phyloP scores from a whole-genome alignment of 192 early-diverging fungal genomes.

The Coemansia sp. region DNA sequence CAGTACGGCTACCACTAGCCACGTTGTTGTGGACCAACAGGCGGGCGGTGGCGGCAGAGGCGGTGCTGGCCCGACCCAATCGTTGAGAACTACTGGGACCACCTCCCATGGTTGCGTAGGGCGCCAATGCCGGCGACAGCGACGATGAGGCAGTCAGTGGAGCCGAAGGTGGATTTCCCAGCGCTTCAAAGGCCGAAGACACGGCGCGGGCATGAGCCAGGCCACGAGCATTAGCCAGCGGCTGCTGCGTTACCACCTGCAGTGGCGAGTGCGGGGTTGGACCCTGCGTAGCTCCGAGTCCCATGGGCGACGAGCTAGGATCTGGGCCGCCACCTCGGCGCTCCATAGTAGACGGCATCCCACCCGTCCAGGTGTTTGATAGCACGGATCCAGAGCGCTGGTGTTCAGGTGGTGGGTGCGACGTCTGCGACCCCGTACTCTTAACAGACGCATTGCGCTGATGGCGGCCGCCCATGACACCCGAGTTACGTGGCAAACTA shows the following conservation, averaged over 20 bases:
- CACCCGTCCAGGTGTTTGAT: conserved; percentile 28
- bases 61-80: conserved; percentile 1
- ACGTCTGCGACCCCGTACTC: conserved; percentile 38
- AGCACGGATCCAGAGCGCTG: conserved; percentile 32
- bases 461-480: conserved; percentile 30
- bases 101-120: conserved; percentile 8
- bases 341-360: background rate
- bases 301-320: background rate
- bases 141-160: conserved; percentile 12
- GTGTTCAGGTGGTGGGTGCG: conserved; percentile 17
- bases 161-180: conserved; percentile 17
- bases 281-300: conserved; percentile 2
- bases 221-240: conserved; percentile 27
- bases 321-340: background rate
- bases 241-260: conserved; percentile 1
- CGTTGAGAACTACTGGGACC: background rate
- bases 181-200: conserved; percentile 49
- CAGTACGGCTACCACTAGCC: conserved; percentile 3
- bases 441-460: conserved; percentile 34
- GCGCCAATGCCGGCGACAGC: conserved; percentile 29
- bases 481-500: conserved; percentile 16
- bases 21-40: background rate
- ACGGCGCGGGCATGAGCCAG: conserved; percentile 45
- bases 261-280: conserved; percentile 27
- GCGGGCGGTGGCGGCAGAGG: conserved; percentile 1